Base-by-base conservation (phyloP, 371 early-diverging fungal species). In the Thermomucor indicae-seudaticae region DNA sequence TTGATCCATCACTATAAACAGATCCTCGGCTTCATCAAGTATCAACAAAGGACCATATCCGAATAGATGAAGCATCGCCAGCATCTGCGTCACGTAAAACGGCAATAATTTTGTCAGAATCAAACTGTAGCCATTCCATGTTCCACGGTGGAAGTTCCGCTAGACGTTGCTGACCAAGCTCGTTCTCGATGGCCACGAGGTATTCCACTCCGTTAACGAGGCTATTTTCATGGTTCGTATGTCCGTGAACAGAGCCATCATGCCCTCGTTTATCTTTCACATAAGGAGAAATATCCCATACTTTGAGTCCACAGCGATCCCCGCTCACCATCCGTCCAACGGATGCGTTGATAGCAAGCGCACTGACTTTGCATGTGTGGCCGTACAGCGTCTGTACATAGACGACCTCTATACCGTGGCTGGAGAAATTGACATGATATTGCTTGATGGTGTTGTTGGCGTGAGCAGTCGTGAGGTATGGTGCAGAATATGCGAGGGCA, bases 401-500 rank as follows among this genome's bases (percentile, higher is more conserved):
- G 10, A 8, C 25, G 7, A 75, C 47, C 17, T 62, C 64, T 7
- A 75, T 22, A n/a, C 34, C 39, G 1, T 48, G 32, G 1, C 53
- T 34, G 6, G 55, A 32, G 14, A 43, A 35, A 7, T 31, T 17
- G 2, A 78, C 53, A 3, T 53, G 49, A 37, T 73, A 78, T 16
- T 75, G 67, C 47, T 71, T 69, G 47, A 78, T 70, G 8, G 76
- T 78, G 17, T 78, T 78, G 34, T 78, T 72, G 6, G 65, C 44
- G 49, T 78, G 74, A 3, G 74, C 67, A n/a, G 73, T 75, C 8
- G 70, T 62, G 1, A 78, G 49, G 37, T 66, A 62, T 7, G 76
- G 72, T 16, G 57, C 47, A 2, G 71, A 62, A 48, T 69, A 75
- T 0, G 59, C 55, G 49, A 68, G 59, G 16, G 65, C 32, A 25